Evolutionary conservation across 257 asterid species (phyloP), one percentile per base, ranked within the genome.

Genomic region (Plantago ovata): DNA sequence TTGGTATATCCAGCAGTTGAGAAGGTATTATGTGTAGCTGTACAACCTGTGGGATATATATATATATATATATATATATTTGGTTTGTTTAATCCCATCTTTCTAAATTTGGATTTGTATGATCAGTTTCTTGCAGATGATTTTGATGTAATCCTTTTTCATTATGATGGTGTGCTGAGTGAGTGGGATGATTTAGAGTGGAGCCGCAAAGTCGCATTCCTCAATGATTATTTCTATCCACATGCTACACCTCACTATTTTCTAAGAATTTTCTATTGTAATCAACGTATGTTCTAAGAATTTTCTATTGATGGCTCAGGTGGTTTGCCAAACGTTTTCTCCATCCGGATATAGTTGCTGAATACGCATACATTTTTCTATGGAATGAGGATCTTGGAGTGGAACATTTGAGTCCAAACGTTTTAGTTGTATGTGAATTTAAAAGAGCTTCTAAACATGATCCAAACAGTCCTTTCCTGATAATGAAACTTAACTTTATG

Each of bases 301-400:
- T 58, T 49, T 74, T 45, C 16, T 36, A 41, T 32, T 62, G 15
- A 53, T 56, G 64, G 38, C 22, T n/a, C 60, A 91, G 98, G 98
- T 91, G 98, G 98, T 91, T 84, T 56, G 96, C 96, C 9, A 91
- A 91, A 58, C 93, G 98, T 10, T 91, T 91, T 63, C 79, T 91
- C 20, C 98, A 91, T 76, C 98, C 98, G 1, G 94, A 84, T 67
- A 85, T 91, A 21, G 87, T 87, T 65, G 81, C 84, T n/a, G 95
- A 79, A 22, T 91, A 91, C 19, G 92, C 83, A 10, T 84, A 79
- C 42, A 77, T 82, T 55, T 82, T 82, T 53, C 69, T 82, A 57
- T 82, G 86, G 89, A 86, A 79, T 28, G 89, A 79, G 67, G 89
- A 82, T 68, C 72, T 82, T 12, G 95, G 94, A 68, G 85, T 91